Conservation (phyloP, 1,139 yeast species). For the Kodamaea plutei region DNA sequence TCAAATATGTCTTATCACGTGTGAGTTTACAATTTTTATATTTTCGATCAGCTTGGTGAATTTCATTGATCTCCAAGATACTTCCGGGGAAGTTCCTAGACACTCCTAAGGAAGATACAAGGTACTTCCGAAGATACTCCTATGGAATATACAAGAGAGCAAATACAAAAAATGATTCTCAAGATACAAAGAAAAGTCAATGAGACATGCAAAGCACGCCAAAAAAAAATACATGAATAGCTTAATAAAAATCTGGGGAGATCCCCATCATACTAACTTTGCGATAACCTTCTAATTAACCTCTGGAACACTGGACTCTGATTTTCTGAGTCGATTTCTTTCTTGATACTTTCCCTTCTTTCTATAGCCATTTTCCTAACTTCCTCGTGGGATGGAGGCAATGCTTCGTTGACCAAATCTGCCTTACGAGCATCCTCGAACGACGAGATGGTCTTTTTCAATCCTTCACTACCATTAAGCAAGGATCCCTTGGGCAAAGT, state of each 20-base stretch:
- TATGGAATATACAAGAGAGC: too few relatives aligned
- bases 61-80: background rate
- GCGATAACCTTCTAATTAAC: slow-evolving; percentile 39
- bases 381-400: slow-evolving; percentile 80
- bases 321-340: slow-evolving; percentile 39
- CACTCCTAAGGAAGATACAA: too few relatives aligned
- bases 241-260: too few relatives aligned
- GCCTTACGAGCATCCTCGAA: slow-evolving; percentile 85
- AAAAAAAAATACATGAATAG: too few relatives aligned
- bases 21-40: too few relatives aligned
- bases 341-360: slow-evolving; percentile 35
- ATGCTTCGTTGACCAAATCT: slow-evolving; percentile 78
- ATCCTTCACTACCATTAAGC: slow-evolving; percentile 77
- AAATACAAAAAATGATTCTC: too few relatives aligned
- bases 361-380: slow-evolving; percentile 43
- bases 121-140: too few relatives aligned
- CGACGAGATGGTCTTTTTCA: slow-evolving; percentile 61
- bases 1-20: slow-evolving; percentile 4
- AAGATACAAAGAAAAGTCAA: too few relatives aligned
- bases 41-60: background rate
- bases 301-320: slow-evolving; percentile 40
- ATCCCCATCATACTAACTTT: slow-evolving; percentile 13
- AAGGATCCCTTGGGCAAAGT: slow-evolving; percentile 83
- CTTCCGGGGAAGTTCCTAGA: too few relatives aligned
- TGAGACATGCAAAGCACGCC: too few relatives aligned